phyloP scores from a whole-genome alignment of 2,329 filamentous ascomycete species.

The Neurospora sp. region DNA sequence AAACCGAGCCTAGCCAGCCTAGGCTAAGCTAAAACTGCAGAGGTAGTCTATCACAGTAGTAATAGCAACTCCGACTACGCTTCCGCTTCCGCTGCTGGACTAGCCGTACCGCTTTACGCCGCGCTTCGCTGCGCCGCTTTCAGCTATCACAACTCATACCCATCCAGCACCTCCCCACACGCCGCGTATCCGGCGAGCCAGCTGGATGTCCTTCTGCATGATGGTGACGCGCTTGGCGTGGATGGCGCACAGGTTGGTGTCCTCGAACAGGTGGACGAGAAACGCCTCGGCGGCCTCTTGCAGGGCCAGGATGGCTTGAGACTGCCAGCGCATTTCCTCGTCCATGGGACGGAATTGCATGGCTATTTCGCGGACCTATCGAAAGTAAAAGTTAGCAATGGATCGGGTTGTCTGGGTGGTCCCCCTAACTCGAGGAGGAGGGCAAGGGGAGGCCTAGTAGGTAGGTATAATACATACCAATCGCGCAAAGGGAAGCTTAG shows the following conservation, averaged over 20 bases:
- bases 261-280: conserved; percentile 91
- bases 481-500: conserved; percentile 70
- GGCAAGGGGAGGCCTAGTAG: too few species aligned
- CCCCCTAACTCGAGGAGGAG: too few species aligned
- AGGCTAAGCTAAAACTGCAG: background rate
- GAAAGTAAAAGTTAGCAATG: background rate
- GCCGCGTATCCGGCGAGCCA: conserved; percentile 71
- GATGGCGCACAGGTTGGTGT: conserved; percentile 91
- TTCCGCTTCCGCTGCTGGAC: background rate
- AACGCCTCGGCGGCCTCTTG: conserved; percentile 97
- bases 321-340: conserved; percentile 84
- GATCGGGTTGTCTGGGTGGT: background rate
- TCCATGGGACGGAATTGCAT: conserved; percentile 50
- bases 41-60: background rate
- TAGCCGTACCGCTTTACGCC: background rate
- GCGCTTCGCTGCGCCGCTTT: background rate
- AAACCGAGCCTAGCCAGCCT: background rate
- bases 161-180: conserved; percentile 62
- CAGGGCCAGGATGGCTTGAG: conserved; percentile 82
- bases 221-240: conserved; percentile 96
- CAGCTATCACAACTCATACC: conserved; percentile 17
- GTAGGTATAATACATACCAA: conserved; percentile 38
- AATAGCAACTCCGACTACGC: background rate
- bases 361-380: conserved; percentile 61
- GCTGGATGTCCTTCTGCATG: conserved; percentile 96